A percentile compares a stretch with the other conserved stretches of the same genome.
Conservation (phyloP, 768 basidiomycete species). For the Boletus fagicola region DNA sequence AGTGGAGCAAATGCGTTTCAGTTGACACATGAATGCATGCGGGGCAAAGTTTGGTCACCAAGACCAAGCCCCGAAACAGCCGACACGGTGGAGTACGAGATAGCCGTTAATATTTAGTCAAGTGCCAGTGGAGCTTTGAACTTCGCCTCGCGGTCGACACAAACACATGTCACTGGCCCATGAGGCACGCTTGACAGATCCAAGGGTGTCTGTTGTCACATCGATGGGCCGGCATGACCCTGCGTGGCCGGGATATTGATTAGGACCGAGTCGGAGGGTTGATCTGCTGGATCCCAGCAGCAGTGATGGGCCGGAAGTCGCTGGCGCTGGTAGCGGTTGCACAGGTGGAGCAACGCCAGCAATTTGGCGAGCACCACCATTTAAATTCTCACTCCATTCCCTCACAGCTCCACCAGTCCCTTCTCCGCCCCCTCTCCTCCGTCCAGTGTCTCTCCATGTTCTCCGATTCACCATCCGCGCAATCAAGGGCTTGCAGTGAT, state of each 20-base stretch:
- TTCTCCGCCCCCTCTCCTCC: constrained; percentile 8
- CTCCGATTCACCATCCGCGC: constrained; percentile 9
- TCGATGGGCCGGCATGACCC: neutral
- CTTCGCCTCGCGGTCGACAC: neutral
- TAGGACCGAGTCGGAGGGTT: neutral
- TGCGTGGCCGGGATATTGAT: neutral
- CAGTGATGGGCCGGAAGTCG: constrained; percentile 6
- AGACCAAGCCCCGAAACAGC: neutral
- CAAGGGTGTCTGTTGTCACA: neutral
- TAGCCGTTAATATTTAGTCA: neutral
- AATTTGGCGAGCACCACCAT: constrained; percentile 21
- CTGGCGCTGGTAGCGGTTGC: constrained; percentile 13
- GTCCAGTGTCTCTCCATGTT: constrained; percentile 16
- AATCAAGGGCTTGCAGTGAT: constrained; percentile 17
- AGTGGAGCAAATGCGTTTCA: constrained; percentile 29
- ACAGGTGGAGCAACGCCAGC: constrained; percentile 29
- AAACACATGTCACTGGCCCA: neutral
- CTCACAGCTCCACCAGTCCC: constrained; percentile 10
- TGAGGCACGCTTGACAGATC: constrained; percentile 4
- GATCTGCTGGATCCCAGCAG: constrained; percentile 3
- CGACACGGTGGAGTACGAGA: neutral
- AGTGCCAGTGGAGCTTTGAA: constrained; percentile 20
- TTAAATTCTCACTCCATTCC: constrained; percentile 25
- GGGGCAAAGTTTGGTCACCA: neutral
- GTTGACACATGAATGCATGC: constrained; percentile 4